Base-by-base conservation (phyloP, 352 stramenopile species). In the Thalassiosira livingstoniorum region DNA sequence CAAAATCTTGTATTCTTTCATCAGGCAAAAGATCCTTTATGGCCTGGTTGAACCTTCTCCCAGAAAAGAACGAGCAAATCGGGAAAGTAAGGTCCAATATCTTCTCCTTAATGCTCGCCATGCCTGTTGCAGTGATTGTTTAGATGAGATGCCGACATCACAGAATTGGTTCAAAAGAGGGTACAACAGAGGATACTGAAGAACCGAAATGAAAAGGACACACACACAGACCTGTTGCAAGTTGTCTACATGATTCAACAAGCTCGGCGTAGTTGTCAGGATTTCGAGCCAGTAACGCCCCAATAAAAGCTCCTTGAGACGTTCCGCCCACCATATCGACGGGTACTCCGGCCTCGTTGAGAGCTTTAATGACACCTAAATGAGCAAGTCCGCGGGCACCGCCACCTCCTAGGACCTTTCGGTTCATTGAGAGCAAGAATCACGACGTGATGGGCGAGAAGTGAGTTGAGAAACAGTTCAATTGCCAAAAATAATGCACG, bases 321-420 rank as follows among this genome's bases (percentile, higher is more conserved):
- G 96, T 98, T 5, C 97, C 97, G 25, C 95, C 97, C 60, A 98
- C 94, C 3, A 98, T 93, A 80, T 99, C 97, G 0, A 98, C 92
- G 31, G 97, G 75, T 27, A 93, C 45, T 0, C 95, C 96, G 32
- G 93, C 96, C 71, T 98, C 96, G 57, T 98, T 92, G 31, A 99
- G 87, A 2, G 96, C 96, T 35, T 91, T 92, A 11, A 98, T 87
- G 0, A 99, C 95, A 11, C 97, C 96, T 62, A 99, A 93, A 88
- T 99, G 97, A 4, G 96, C 96, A 2, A 98, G 87, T 13, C 97
- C 97, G 75, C 97, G 83, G 21, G 96, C 96, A 63, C 96, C 97
- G 10, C 97, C 97, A 63, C 96, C 97, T 53, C 96, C 96, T 42
- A 99, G 91, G 0, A 98, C n/a, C n/a, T n/a, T n/a, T n/a, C n/a